A percentile compares a stretch with the other conserved stretches of the same genome.
Evolutionary conservation across 2,329 filamentous ascomycete genomes (phyloP).

Genomic region (Ophiostoma australiae): DNA sequence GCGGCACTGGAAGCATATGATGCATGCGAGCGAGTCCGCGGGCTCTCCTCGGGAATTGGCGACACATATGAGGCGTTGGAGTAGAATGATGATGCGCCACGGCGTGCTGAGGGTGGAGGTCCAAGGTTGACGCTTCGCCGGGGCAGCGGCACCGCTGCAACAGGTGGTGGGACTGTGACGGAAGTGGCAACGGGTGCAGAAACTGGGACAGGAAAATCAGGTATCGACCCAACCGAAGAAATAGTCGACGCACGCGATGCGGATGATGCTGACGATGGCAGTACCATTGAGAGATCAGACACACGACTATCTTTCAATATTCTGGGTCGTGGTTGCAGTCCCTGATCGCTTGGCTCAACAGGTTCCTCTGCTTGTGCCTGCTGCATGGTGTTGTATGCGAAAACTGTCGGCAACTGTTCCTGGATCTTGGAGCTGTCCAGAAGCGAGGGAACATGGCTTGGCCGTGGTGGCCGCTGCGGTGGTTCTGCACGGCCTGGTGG

Average conservation of each 20-base stretch:
- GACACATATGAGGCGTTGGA: conserved; percentile 64
- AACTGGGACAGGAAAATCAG: conserved; percentile 47
- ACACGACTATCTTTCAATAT: conserved; percentile 39
- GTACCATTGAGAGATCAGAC: conserved; percentile 42
- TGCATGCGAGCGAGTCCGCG: conserved; percentile 51
- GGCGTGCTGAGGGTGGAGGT: conserved; percentile 56
- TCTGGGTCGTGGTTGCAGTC: background rate
- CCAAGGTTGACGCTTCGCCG: conserved; percentile 52
- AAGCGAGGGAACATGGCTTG: conserved; percentile 56
- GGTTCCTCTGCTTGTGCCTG: background rate
- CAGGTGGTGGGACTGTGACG: conserved; percentile 29
- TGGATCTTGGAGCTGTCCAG: conserved; percentile 53
- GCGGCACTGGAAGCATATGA: conserved; percentile 69
- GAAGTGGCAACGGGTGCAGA: conserved; percentile 28
- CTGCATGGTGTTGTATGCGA: conserved; percentile 26
- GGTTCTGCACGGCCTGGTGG: conserved; percentile 48
- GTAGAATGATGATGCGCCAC: conserved; percentile 60
- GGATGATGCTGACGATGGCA: conserved; percentile 36
- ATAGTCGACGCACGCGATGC: conserved; percentile 50
- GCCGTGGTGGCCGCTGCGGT: conserved; percentile 56
- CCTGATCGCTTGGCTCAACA: background rate
- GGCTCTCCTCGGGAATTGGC: conserved; percentile 69
- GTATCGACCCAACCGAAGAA: conserved; percentile 53
- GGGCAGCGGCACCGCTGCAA: conserved; percentile 26
- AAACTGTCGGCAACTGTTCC: conserved; percentile 52